These are phyloP conservation scores for Marasmius oreades DNA, from an alignment of 1,284 basidiomycete species.

Conservation along the genomic window DNA sequence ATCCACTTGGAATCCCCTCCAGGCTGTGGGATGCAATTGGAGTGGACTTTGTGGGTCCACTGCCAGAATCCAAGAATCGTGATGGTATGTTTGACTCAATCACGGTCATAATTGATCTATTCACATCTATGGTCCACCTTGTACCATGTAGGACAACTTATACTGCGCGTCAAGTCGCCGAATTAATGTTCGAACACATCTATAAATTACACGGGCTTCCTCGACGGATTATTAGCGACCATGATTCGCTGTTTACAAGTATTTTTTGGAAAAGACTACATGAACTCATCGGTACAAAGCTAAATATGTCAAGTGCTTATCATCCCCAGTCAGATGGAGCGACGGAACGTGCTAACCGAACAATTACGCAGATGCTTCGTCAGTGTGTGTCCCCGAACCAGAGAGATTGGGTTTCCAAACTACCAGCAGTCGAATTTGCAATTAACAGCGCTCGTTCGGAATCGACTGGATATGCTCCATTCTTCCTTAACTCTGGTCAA, in stretches of 20 bases:
- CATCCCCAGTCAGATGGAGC: constrained; percentile 21
- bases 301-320: constrained; percentile 20
- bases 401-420: constrained; percentile 15
- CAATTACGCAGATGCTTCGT: constrained; percentile 20
- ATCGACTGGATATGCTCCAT: constrained; percentile 28
- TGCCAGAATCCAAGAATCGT: constrained; percentile 24
- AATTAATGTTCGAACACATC: constrained; percentile 20
- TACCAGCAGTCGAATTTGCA: constrained; percentile 22
- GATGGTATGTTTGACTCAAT: constrained; percentile 25
- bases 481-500: constrained; percentile 30
- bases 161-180: constrained; percentile 16
- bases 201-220: constrained; percentile 23
- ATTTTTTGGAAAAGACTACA: constrained; percentile 21
- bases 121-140: constrained; percentile 28
- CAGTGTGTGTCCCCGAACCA: constrained; percentile 14
- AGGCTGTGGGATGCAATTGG: constrained; percentile 27
- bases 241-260: constrained; percentile 19
- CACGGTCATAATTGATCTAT: constrained; percentile 28
- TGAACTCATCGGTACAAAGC: constrained; percentile 17
- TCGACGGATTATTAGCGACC: constrained; percentile 17
- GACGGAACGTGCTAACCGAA: constrained; percentile 19
- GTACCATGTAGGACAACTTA: constrained; percentile 19
- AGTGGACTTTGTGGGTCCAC: constrained; percentile 34
- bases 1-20: constrained; percentile 18
- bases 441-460: constrained; percentile 20